Evolutionary conservation across 495 filamentous ascomycete species (phyloP).

Genomic region (Cercophora newfieldiana): DNA sequence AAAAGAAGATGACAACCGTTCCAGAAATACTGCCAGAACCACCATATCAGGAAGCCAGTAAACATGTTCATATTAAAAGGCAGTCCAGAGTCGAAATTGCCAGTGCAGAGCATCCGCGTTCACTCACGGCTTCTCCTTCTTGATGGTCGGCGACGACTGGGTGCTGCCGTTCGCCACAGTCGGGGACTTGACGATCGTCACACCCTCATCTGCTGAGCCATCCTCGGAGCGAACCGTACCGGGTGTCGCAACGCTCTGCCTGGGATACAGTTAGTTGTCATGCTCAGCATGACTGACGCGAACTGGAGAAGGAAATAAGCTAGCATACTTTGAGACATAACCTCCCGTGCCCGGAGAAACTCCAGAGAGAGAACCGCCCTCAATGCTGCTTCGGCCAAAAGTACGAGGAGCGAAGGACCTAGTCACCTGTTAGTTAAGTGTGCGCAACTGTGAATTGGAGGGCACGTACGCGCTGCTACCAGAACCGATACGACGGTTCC

Average conservation of each 20-base stretch:
- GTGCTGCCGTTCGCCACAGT: constrained; percentile 50
- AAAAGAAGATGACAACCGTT: constrained; percentile 33
- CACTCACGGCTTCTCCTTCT: constrained; percentile 42
- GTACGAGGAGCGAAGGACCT: constrained; percentile 32
- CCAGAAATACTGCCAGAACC: constrained; percentile 30
- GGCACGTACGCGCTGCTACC: constrained; percentile 13
- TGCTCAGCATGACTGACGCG: constrained; percentile 3
- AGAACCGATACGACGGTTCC: constrained; percentile 30
- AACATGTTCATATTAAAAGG: background rate
- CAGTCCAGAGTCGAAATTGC: background rate
- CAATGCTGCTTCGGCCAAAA: constrained; percentile 20
- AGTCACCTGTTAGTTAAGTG: constrained; percentile 7
- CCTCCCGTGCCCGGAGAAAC: constrained; percentile 20
- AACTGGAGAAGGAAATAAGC: background rate
- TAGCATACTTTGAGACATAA: constrained; percentile 32
- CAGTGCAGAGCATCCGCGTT: constrained; percentile 3
- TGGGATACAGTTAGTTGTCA: constrained; percentile 34
- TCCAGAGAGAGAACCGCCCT: constrained; percentile 18
- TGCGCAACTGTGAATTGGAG: constrained; percentile 5
- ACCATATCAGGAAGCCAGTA: constrained; percentile 21
- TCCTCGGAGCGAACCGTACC: constrained; percentile 42
- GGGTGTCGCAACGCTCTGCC: constrained; percentile 27
- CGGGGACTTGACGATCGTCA: constrained; percentile 53
- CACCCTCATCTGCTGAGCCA: constrained; percentile 46
- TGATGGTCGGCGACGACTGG: constrained; percentile 50